Conservation (phyloP, 352 stramenopile genomes). For the Peronospora destructor region DNA sequence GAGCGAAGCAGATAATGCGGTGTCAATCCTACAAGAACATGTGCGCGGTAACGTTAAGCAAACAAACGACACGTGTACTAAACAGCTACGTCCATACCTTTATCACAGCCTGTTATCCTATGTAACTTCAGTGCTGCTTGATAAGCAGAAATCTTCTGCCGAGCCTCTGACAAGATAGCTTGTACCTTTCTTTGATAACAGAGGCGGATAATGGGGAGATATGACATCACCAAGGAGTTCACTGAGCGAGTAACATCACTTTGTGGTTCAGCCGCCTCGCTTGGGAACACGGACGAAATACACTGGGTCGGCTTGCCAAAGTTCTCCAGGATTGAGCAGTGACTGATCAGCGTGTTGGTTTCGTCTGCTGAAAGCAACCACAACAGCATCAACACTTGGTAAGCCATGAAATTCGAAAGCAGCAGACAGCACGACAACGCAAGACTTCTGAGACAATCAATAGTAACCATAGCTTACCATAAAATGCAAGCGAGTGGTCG, state of each 20-base stretch:
- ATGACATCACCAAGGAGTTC: slow-evolving; percentile 18
- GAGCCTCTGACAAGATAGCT: slow-evolving; percentile 27
- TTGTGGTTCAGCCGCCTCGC: slow-evolving; percentile 15
- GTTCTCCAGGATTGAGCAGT: slow-evolving; percentile 28
- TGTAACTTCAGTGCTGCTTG: slow-evolving; percentile 14
- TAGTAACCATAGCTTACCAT: slow-evolving; percentile 21
- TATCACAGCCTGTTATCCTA: slow-evolving; percentile 1
- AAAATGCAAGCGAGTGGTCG: slow-evolving; percentile 26
- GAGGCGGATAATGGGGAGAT: slow-evolving; percentile 25
- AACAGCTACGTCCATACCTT: slow-evolving; percentile 4
- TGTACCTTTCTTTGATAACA: slow-evolving; percentile 26
- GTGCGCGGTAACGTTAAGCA: slow-evolving; percentile 6
- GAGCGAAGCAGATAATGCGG: slow-evolving; percentile 11
- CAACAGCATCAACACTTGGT: slow-evolving; percentile 10
- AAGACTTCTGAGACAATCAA: neutral
- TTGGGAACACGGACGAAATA: slow-evolving; percentile 28
- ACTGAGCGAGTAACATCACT: slow-evolving; percentile 27
- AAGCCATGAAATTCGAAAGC: neutral
- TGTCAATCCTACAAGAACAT: slow-evolving; percentile 5
- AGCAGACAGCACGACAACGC: neutral
- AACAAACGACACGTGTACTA: neutral
- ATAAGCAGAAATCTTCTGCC: slow-evolving; percentile 20
- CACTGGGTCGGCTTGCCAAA: slow-evolving; percentile 33
- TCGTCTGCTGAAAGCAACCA: slow-evolving; percentile 17
- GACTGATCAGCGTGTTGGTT: slow-evolving; percentile 17